Percentiles rank a stretch among this genome's conserved stretches.
Conservation (phyloP, 148 eudicot genomes). For the Spergularia marina region DNA sequence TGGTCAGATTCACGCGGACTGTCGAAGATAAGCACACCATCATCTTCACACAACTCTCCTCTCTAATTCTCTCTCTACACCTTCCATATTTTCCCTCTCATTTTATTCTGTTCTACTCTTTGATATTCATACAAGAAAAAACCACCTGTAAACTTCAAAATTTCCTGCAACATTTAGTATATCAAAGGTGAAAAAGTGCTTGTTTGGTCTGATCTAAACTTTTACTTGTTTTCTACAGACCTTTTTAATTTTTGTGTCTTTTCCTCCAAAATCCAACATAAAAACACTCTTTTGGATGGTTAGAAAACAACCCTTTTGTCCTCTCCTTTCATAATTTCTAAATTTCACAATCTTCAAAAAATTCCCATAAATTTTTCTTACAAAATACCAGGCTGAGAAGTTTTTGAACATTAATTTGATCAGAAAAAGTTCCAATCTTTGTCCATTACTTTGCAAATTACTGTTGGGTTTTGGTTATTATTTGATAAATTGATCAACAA, state of each 20-base stretch:
- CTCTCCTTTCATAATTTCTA: neutral
- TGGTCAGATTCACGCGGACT: slow-evolving; percentile 26
- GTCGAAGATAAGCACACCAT: slow-evolving; percentile 29
- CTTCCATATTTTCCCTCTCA: neutral
- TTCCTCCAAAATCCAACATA: neutral
- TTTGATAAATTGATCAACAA: neutral
- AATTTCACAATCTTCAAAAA: slow-evolving; percentile 12
- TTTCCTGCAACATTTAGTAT: neutral
- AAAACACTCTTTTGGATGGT: slow-evolving; percentile 9
- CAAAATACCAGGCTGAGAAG: too few species aligned
- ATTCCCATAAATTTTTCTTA: neutral
- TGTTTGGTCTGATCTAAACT: slow-evolving; percentile 16
- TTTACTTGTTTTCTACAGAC: too few species aligned
- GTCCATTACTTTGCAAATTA: neutral
- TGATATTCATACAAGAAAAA: neutral
- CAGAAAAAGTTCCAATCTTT: neutral
- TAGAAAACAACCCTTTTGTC: slow-evolving; percentile 24
- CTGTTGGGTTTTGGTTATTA: neutral
- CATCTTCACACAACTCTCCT: neutral
- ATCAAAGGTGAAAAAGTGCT: slow-evolving; percentile 1
- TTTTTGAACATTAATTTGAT: neutral
- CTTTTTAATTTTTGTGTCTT: neutral
- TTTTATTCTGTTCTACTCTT: neutral
- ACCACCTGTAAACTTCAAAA: neutral
- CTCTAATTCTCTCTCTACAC: neutral